A percentile compares a stretch with the other conserved stretches of the same genome.
These are phyloP conservation scores for Arachis monticola DNA, from an alignment of 331 rosid species.

Conservation along the genomic window DNA sequence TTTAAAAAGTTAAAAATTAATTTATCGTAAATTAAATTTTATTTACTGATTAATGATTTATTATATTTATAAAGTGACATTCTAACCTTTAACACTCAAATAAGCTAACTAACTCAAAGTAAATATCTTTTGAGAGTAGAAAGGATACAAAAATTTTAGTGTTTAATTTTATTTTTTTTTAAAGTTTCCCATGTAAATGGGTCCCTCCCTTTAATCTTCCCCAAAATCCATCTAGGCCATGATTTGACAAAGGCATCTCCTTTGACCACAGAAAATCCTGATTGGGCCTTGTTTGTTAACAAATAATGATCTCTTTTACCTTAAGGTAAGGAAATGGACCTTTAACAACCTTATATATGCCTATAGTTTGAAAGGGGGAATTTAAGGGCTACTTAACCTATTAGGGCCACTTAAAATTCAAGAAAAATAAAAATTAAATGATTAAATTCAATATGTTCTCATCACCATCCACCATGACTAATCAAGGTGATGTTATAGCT, in stretches of 20 bases:
- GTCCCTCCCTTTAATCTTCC: conserved; percentile 19
- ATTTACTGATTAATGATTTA: too few species aligned
- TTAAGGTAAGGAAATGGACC: conserved; percentile 28
- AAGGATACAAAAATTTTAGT: too few species aligned
- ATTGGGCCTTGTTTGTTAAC: conserved; percentile 10
- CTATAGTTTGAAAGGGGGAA: conserved; percentile 34
- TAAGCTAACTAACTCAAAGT: too few species aligned
- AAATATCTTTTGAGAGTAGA: too few species aligned
- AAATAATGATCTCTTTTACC: conserved; percentile 18
- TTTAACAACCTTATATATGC: conserved; percentile 29
- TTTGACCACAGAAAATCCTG: conserved; percentile 43
- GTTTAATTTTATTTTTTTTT: too few species aligned
- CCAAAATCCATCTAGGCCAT: conserved; percentile 39
- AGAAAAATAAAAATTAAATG: not conserved
- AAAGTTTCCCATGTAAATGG: too few species aligned
- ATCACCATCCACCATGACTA: conserved; percentile 39
- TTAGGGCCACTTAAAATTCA: conserved; percentile 50
- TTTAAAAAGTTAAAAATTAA: too few species aligned
- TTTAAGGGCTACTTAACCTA: not conserved
- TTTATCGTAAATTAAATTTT: too few species aligned
- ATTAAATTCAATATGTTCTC: conserved; percentile 38
- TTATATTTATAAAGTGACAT: too few species aligned
- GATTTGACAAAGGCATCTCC: conserved; percentile 51
- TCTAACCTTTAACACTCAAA: too few species aligned
- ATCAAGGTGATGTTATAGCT: conserved; percentile 41